Base-by-base conservation (phyloP, 495 filamentous ascomycete species). In the Aspergillus olivimuriae region DNA sequence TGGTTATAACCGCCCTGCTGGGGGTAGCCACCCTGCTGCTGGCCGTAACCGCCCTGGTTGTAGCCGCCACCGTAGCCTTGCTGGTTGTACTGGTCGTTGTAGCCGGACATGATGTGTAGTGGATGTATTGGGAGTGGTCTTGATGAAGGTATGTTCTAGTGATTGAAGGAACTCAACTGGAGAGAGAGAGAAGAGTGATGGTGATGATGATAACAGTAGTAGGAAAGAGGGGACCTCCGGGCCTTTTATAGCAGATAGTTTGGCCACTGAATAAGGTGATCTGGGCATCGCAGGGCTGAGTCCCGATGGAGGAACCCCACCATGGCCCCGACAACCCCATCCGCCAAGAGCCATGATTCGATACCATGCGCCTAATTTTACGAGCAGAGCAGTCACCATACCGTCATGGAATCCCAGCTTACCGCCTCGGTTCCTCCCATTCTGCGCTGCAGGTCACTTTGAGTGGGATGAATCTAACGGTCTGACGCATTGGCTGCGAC, bases 41-140 rank as follows among this genome's bases (percentile, higher is more conserved):
- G 52, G 46, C 55, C 53, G 50, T 63, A 58, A 24, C 55, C 55
- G 31, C 55, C 52, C 50, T 69, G 47, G 22, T 37, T 35, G 10
- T 55, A 52, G 37, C 47, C 37, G 34, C 44, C 46, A 23, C 35
- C 35, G 16, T 38, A 21, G 16, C 18, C 36, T 15, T 41, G 36
- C 35, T 57, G 60, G 57, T 66, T 61, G 57, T 69, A 58, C n/a
- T 68, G 56, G 37, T 65, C 53, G 62, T 71, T 62, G 28, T 47
- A 48, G 39, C 63, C 69, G 47, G 69, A 72, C 69, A 72, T 72
- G 39, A 39, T 59, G 42, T n/a, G 26, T 34, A 16, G 18, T 9
- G 21, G 44, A 40, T 36, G 39, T 38, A 31, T 34, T 24, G 18
- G 44, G 24, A 12, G 39, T 23, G 12, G 23, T 18, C 12, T 19